Conservation (phyloP, 768 basidiomycete genomes). For the Pisolithus orientalis region DNA sequence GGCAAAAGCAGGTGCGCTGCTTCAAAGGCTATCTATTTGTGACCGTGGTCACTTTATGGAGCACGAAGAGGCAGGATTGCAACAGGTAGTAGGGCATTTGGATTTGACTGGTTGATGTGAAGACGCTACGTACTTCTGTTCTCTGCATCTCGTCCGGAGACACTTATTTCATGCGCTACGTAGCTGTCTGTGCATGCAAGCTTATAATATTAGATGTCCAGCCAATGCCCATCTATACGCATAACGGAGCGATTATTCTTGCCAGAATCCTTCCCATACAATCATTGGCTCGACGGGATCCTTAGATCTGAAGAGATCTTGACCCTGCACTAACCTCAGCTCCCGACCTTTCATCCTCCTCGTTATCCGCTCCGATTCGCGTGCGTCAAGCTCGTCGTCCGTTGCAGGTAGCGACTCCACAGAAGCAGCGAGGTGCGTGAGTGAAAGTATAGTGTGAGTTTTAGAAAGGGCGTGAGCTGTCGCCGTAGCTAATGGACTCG, state of each 20-base stretch:
- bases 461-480: conserved; percentile 64
- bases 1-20: too few relatives aligned
- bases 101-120: too few relatives aligned
- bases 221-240: neutral
- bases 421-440: conserved; percentile 55
- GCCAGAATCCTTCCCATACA: conserved; percentile 33
- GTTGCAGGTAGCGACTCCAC: conserved; percentile 47
- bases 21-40: too few relatives aligned
- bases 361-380: conserved; percentile 55
- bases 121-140: too few relatives aligned
- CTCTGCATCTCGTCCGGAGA: too few relatives aligned
- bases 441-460: conserved; percentile 63
- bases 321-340: conserved; percentile 74
- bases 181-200: too few relatives aligned
- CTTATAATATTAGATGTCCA: neutral
- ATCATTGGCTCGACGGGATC: conserved; percentile 27
- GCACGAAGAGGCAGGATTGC: too few relatives aligned
- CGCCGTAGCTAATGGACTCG: conserved; percentile 35
- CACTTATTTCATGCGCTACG: too few relatives aligned
- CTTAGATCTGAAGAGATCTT: conserved; percentile 54
- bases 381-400: conserved; percentile 72
- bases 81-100: too few relatives aligned
- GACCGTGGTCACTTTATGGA: too few relatives aligned
- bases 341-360: conserved; percentile 82
- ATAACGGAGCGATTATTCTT: neutral